phyloP scores from a whole-genome alignment of 2,329 filamentous ascomycete species.

The Penicillium expansum region DNA sequence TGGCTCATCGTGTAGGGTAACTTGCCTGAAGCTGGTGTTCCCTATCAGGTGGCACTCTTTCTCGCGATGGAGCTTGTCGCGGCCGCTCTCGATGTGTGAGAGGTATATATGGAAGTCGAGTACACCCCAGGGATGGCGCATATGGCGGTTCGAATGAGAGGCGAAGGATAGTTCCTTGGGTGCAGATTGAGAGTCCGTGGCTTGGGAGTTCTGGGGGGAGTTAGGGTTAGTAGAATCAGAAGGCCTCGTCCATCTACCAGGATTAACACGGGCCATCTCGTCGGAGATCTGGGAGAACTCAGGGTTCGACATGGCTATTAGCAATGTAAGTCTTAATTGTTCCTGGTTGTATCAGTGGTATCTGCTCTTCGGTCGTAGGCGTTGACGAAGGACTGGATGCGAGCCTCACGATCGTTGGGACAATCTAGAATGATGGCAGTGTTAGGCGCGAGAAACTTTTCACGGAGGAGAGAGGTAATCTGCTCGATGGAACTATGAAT shows the following conservation, averaged over 20 bases:
- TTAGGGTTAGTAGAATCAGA: neutral
- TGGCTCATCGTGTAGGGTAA: slow-evolving; percentile 24
- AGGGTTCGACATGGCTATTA: slow-evolving; percentile 1
- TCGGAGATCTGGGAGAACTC: neutral
- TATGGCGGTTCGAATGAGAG: neutral
- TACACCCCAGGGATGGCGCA: slow-evolving; percentile 30
- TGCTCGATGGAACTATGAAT: neutral
- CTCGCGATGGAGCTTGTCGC: slow-evolving; percentile 16
- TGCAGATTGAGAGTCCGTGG: neutral
- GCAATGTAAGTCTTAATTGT: neutral
- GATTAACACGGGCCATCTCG: neutral
- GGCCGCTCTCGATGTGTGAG: slow-evolving; percentile 22
- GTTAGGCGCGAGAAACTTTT: neutral
- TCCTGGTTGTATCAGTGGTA: neutral
- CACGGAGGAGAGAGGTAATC: neutral
- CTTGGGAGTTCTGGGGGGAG: neutral
- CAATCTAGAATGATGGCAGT: neutral
- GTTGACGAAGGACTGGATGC: neutral
- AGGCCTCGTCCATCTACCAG: neutral
- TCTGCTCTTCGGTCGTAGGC: neutral
- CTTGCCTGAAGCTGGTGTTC: slow-evolving; percentile 23
- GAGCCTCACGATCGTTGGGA: neutral
- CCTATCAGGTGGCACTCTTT: slow-evolving; percentile 28
- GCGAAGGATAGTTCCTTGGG: neutral
- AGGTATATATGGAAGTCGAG: slow-evolving; percentile 37